These are phyloP conservation scores for Dioscorea zingiberensis DNA, from an alignment of 106 monocot species.

Conservation along the genomic window DNA sequence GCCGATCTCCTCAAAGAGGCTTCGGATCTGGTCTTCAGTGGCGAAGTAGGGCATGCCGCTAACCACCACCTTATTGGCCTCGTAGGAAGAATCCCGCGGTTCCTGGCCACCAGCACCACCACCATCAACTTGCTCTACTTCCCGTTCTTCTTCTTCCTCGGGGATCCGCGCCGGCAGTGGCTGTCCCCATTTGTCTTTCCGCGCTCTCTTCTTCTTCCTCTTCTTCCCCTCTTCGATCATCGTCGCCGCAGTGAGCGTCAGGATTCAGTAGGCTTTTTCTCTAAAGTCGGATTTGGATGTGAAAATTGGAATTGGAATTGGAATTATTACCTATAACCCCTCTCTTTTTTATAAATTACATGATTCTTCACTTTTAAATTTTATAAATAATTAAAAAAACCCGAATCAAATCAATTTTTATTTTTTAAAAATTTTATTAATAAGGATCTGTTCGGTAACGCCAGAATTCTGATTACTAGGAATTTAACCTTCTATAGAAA, in stretches of 20 bases:
- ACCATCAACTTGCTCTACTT: background rate
- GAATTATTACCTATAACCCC: too few species aligned
- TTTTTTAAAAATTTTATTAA: too few species aligned
- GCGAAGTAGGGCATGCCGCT: slow-evolving; percentile 68
- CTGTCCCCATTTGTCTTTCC: slow-evolving; percentile 54
- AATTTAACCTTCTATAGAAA: too few species aligned
- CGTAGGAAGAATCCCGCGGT: slow-evolving; percentile 7
- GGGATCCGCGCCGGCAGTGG: slow-evolving; percentile 7
- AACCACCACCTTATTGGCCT: slow-evolving; percentile 54
- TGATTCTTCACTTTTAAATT: too few species aligned
- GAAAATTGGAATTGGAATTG: too few species aligned
- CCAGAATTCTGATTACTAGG: too few species aligned
- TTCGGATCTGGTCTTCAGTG: slow-evolving; percentile 45
- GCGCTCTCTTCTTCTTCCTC: slow-evolving; percentile 23
- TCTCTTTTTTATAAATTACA: too few species aligned
- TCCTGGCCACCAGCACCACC: slow-evolving; percentile 1
- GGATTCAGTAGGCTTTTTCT: background rate
- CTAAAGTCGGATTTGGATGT: background rate
- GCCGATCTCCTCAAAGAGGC: slow-evolving; percentile 37
- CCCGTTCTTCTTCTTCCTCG: slow-evolving; percentile 9
- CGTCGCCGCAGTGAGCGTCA: slow-evolving; percentile 4
- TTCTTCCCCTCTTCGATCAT: slow-evolving; percentile 5
- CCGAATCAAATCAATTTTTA: too few species aligned
- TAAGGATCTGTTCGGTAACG: too few species aligned
- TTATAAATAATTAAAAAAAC: too few species aligned